A percentile compares a stretch with the other conserved stretches of the same genome.
Evolutionary conservation across 2,329 filamentous ascomycete species (phyloP).

Genomic region (Ilyonectria destructans): DNA sequence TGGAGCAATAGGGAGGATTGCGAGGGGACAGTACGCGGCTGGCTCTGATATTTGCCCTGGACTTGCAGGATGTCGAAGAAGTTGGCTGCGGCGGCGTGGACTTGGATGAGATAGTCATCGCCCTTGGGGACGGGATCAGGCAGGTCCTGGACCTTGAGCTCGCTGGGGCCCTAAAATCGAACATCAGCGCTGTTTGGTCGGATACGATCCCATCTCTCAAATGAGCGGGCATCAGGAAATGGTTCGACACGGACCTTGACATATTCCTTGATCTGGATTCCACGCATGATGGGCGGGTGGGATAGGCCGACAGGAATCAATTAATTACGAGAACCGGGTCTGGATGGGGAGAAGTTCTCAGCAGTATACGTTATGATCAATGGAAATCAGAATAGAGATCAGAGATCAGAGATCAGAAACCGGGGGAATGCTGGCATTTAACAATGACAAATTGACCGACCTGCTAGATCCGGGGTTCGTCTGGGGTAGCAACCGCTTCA

Average conservation of each 20-base stretch:
- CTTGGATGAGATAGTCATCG: constrained; percentile 87
- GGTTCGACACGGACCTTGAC: constrained; percentile 72
- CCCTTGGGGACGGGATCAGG: constrained; percentile 81
- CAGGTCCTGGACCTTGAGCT: constrained; percentile 82
- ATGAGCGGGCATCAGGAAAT: neutral
- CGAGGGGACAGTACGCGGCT: constrained; percentile 71
- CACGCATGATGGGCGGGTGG: constrained; percentile 73
- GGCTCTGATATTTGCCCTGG: constrained; percentile 94
- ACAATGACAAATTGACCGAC: neutral
- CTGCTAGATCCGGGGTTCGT: constrained; percentile 2
- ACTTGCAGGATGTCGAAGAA: constrained; percentile 99
- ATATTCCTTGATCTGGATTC: constrained; percentile 82
- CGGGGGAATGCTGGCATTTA: constrained; percentile 4
- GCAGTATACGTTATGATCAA: neutral
- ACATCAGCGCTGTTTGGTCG: neutral
- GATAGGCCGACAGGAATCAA: neutral
- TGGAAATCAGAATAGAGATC: neutral
- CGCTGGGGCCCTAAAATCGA: constrained; percentile 77
- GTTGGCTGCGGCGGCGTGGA: constrained; percentile 91
- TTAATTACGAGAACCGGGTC: neutral
- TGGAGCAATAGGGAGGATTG: neutral
- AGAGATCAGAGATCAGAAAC: neutral
- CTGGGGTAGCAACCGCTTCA: constrained; percentile 11
- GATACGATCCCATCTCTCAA: neutral
- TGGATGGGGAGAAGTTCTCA: too few species aligned